phyloP scores from a whole-genome alignment of 805 yeast species.

The Kuraishia borneana region DNA sequence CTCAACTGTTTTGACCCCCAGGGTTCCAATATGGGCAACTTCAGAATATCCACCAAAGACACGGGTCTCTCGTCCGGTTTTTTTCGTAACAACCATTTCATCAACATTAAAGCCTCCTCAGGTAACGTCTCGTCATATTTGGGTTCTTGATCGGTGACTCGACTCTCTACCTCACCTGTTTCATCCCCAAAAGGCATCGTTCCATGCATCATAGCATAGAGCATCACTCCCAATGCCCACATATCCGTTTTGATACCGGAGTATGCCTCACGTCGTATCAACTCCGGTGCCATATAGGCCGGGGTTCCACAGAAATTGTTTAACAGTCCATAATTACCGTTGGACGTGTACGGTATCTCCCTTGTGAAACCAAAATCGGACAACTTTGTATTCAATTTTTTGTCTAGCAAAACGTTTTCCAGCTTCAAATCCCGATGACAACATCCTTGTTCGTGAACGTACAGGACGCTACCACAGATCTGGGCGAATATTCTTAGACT shows the following conservation, averaged over 20 bases:
- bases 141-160: conserved; percentile 61
- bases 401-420: conserved; percentile 62
- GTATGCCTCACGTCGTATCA: conserved; percentile 56
- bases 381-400: conserved; percentile 52
- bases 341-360: conserved; percentile 35
- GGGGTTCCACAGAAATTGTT: conserved; percentile 91
- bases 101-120: conserved; percentile 35
- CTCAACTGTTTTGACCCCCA: conserved; percentile 31
- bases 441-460: conserved; percentile 68
- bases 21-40: conserved; percentile 36
- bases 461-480: conserved; percentile 51
- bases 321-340: conserved; percentile 24
- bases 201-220: conserved; percentile 77
- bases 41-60: conserved; percentile 35
- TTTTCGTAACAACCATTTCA: conserved; percentile 49
- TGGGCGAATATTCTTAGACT: conserved; percentile 49
- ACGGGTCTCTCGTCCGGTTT: conserved; percentile 54
- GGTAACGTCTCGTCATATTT: conserved; percentile 35
- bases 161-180: conserved; percentile 49
- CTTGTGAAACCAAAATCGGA: conserved; percentile 94
- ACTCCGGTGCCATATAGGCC: conserved; percentile 95
- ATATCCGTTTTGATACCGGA: conserved; percentile 76
- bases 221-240: conserved; percentile 87
- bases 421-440: conserved; percentile 79
- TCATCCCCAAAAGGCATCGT: conserved; percentile 90